Base-by-base conservation (phyloP, 345 rosid genomes). In the Acer negundo region DNA sequence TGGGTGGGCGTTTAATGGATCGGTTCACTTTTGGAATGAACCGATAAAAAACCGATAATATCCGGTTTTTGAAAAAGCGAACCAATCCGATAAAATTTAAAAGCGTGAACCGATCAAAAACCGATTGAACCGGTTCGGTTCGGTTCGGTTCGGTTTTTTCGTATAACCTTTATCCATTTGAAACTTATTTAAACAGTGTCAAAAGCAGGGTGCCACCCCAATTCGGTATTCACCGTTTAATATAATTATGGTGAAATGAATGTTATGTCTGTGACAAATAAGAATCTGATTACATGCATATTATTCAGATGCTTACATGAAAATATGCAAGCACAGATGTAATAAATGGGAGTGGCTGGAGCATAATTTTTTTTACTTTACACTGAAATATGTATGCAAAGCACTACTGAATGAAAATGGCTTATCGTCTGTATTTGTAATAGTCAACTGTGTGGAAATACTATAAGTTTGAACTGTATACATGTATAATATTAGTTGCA, bases 351-450 rank as follows among this genome's bases (percentile, higher is more conserved):
- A 74, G 23, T 0, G 11, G 26, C 20, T 15, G 6, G 9, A 63
- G n/a, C 28, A 24, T 10, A 74, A 0, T n/a, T 0, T 42, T 58
- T 58, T 62, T n/a, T 49, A 10, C 77, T n/a, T 62, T 84, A 93
- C 98, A 55, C 90, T 78, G 83, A 95, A 95, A 85, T 95, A 95
- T 40, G 99, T 89, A 80, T 95, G 99, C 82, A 95, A 78, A 35
- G 98, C 99, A 12, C 87, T 84, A 71, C 20, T 91, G 82, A 95
- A 95, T 15, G 98, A 87, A 85, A 95, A 95, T 17, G 96, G 85
- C 88, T 90, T 89, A 19, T 73, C 80, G 88, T 93, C 98, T 22
- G 89, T 93, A 83, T 95, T 93, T 72, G 86, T 88, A 67, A 95
- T 74, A 24, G 78, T 84, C 55, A 95, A 88, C 81, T 90, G 94